A percentile compares a stretch with the other conserved stretches of the same genome.
Evolutionary conservation across 2,329 filamentous ascomycete genomes (phyloP).

Genomic region (Trichoderma gracile): DNA sequence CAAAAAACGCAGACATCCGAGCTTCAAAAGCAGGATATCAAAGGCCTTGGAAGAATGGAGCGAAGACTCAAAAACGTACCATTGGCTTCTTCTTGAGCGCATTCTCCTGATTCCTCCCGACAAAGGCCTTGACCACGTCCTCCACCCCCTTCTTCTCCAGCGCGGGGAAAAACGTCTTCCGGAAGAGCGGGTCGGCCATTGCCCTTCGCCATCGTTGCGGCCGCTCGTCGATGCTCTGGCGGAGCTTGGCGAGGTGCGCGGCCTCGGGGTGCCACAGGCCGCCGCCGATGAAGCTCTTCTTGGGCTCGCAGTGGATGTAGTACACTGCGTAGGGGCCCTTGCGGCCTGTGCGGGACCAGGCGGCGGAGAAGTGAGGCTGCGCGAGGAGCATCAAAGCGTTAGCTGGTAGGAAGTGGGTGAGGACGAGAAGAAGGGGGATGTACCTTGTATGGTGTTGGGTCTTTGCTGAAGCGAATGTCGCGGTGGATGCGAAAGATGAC

Average conservation of each 20-base stretch:
- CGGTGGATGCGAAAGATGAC: constrained; percentile 85
- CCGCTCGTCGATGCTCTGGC: constrained; percentile 72
- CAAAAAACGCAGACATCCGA: neutral
- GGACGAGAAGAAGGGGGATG: constrained; percentile 29
- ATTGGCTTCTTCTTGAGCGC: constrained; percentile 86
- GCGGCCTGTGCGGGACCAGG: constrained; percentile 82
- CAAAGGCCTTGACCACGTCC: constrained; percentile 69
- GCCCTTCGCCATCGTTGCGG: constrained; percentile 69
- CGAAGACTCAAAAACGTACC: constrained; percentile 50
- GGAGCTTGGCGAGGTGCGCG: constrained; percentile 63
- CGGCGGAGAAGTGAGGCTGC: constrained; percentile 78
- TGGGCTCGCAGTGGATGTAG: constrained; percentile 80
- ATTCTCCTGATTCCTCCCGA: constrained; percentile 66
- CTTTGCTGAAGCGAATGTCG: constrained; percentile 80
- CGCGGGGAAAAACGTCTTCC: constrained; percentile 62
- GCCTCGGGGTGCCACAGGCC: constrained; percentile 80
- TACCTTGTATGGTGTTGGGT: constrained; percentile 87
- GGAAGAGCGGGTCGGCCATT: constrained; percentile 62
- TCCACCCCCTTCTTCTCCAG: constrained; percentile 43
- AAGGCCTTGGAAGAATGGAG: neutral
- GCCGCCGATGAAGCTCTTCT: constrained; percentile 71
- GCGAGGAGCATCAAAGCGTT: neutral
- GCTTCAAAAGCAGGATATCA: neutral
- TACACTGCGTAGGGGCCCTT: constrained; percentile 89
- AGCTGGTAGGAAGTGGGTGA: neutral